Evolutionary conservation across 495 filamentous ascomycete genomes (phyloP), one percentile per base, ranked within the genome.

Genomic region (Annulohypoxylon bovei): DNA sequence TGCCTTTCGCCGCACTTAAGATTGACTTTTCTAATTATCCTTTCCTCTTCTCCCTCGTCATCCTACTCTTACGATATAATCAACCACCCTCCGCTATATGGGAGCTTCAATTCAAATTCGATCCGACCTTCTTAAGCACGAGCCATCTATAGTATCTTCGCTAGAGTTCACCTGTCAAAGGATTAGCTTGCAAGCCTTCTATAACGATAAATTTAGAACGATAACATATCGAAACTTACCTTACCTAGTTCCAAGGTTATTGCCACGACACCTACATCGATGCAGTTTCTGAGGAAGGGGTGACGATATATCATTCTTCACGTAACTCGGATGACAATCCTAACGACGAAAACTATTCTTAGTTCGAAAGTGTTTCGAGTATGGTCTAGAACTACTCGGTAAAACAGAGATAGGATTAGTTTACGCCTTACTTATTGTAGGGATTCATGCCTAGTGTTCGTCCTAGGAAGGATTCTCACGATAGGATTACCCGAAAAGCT

Each of bases 381-480:
- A 27, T 14, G 22, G 16, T 32, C 12, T 25, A 46, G 14, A 50
- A 33, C 27, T 16, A 8, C 4, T 33, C 16, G 39, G 27, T 16
- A 9, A 16, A 46, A 1, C 5, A 1, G 22, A 58, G 12, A 27
- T 32, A 18, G 55, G 40, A 32, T 46, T 11, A 7, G 9, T 23
- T 39, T 20, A 58, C 46, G 28, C 27, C 11, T 33, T 53, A 33
- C 49, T 46, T 59, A 33, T 47, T 59, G 25, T 33, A 59, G 33
- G 37, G 39, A 18, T 59, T 9, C 56, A 5, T 42, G 35, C 33
- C 54, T 40, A 42, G 54, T 25, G 18, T 12, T 28, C 9, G 22
- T 42, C 32, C 35, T 35, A 12, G 27, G 33, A 23, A 39, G 54
- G 54, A 40, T 57, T 57, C 22, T 32, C n/a, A 22, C 49, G 49